These are phyloP conservation scores for Aureobasidium namibiae DNA, from an alignment of 2,329 filamentous ascomycete genomes.

Conservation along the genomic window DNA sequence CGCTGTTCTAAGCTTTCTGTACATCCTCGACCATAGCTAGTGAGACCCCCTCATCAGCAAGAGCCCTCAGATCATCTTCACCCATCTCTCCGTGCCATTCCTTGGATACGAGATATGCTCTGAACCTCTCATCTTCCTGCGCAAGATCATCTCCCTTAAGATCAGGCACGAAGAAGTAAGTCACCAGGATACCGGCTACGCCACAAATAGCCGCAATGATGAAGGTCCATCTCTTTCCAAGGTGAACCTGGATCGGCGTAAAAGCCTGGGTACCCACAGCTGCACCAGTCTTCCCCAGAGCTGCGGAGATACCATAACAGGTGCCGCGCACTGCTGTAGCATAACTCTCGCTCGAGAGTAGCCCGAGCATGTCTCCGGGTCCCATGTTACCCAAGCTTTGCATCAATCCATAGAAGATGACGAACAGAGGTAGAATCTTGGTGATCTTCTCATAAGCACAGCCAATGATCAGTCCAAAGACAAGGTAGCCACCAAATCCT, in stretches of 20 bases:
- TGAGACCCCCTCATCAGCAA: constrained; percentile 21
- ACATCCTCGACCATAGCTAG: neutral
- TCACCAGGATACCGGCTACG: constrained; percentile 40
- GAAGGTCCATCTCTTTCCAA: constrained; percentile 45
- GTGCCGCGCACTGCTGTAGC: constrained; percentile 45
- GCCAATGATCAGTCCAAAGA: constrained; percentile 47
- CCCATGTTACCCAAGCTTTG: constrained; percentile 43
- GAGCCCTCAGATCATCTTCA: constrained; percentile 29
- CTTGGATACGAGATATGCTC: constrained; percentile 35
- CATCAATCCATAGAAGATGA: constrained; percentile 47
- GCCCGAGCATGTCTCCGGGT: constrained; percentile 43
- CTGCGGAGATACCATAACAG: constrained; percentile 44
- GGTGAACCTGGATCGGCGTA: constrained; percentile 36
- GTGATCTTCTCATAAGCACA: constrained; percentile 41
- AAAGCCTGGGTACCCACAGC: constrained; percentile 42
- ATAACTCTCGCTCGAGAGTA: constrained; percentile 45
- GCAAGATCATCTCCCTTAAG: constrained; percentile 38
- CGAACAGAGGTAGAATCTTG: constrained; percentile 40
- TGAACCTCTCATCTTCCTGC: constrained; percentile 37
- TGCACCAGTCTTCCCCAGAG: constrained; percentile 44
- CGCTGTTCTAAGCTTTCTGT: neutral
- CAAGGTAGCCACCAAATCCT: constrained; percentile 40
- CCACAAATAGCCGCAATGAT: constrained; percentile 46
- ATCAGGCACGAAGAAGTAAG: constrained; percentile 41
- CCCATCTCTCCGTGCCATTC: constrained; percentile 43